Evolutionary conservation across 768 basidiomycete genomes (phyloP).

Genomic region (Pleurotus ostreatus): DNA sequence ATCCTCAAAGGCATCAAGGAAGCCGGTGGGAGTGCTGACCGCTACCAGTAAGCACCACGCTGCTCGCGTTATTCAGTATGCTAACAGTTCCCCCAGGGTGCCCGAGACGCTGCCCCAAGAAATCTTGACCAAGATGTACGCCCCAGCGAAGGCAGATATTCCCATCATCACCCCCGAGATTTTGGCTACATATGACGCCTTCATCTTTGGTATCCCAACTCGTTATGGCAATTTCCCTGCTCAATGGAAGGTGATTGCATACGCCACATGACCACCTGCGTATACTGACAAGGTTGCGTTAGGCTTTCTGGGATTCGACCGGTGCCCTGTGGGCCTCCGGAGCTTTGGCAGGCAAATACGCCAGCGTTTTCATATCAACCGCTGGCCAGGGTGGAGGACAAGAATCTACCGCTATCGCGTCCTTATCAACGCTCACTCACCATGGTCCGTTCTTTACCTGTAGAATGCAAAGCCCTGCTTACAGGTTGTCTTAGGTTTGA

Average conservation of each 20-base stretch:
- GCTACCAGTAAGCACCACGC: slow-evolving; percentile 36
- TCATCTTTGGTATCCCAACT: slow-evolving; percentile 66
- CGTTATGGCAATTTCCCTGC: slow-evolving; percentile 76
- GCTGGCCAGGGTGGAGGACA: slow-evolving; percentile 71
- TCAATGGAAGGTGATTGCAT: slow-evolving; percentile 51
- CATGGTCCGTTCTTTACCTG: slow-evolving; percentile 37
- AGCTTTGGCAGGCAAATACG: slow-evolving; percentile 63
- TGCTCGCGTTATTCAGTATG: background rate
- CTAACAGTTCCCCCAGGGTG: slow-evolving; percentile 32
- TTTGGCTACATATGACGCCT: slow-evolving; percentile 55
- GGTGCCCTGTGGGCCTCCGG: slow-evolving; percentile 60
- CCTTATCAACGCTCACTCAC: slow-evolving; percentile 54
- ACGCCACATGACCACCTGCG: background rate
- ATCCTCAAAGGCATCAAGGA: slow-evolving; percentile 26
- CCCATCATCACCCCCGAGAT: slow-evolving; percentile 50
- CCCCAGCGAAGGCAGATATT: slow-evolving; percentile 54
- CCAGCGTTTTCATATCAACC: slow-evolving; percentile 64
- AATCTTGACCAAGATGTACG: slow-evolving; percentile 56
- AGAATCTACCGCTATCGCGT: slow-evolving; percentile 43
- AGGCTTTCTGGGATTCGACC: slow-evolving; percentile 79
- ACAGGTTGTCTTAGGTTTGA: slow-evolving; percentile 49
- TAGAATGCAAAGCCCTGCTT: slow-evolving; percentile 19
- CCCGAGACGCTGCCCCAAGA: slow-evolving; percentile 63
- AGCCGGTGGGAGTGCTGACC: slow-evolving; percentile 33
- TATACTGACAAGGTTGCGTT: background rate